Evolutionary conservation across 2,329 filamentous ascomycete genomes (phyloP).

Genomic region (Whalleya microplaca): DNA sequence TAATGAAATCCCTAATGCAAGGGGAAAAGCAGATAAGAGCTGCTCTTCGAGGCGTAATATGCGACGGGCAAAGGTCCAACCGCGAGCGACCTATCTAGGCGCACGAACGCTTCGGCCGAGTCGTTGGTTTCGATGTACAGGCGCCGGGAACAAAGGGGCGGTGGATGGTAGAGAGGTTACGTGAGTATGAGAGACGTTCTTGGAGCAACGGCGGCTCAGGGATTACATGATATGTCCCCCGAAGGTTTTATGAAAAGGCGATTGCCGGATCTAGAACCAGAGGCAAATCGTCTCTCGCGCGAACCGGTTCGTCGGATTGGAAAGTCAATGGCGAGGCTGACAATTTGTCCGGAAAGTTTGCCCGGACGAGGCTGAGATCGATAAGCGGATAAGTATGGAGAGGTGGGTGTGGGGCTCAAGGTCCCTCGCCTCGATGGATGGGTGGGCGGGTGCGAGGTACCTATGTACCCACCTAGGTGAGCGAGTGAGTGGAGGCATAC

Average conservation of each 20-base stretch:
- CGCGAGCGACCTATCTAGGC: neutral
- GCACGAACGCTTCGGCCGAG: neutral
- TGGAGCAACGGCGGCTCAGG: neutral
- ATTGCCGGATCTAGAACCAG: neutral
- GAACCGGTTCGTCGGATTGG: constrained; percentile 1
- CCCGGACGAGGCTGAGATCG: constrained; percentile 24
- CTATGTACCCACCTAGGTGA: too few relatives aligned
- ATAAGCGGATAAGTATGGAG: constrained; percentile 20
- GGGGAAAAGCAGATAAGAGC: too few relatives aligned
- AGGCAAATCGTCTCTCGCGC: constrained; percentile 4
- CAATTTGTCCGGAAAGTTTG: constrained; percentile 25
- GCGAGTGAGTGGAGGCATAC: neutral
- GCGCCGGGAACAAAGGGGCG: neutral
- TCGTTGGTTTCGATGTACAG: neutral
- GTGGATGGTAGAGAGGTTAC: neutral
- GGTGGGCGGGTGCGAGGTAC: too few relatives aligned
- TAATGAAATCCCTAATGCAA: too few relatives aligned
- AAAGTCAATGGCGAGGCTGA: constrained; percentile 22
- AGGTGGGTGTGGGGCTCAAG: constrained; percentile 2
- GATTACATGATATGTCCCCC: neutral
- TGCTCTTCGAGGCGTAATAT: neutral
- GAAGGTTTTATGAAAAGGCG: neutral
- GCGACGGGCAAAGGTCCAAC: neutral
- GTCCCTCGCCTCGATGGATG: too few relatives aligned
- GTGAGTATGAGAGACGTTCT: too few relatives aligned